phyloP scores from a whole-genome alignment of 1,284 basidiomycete species.

The Puccinia novopanici region DNA sequence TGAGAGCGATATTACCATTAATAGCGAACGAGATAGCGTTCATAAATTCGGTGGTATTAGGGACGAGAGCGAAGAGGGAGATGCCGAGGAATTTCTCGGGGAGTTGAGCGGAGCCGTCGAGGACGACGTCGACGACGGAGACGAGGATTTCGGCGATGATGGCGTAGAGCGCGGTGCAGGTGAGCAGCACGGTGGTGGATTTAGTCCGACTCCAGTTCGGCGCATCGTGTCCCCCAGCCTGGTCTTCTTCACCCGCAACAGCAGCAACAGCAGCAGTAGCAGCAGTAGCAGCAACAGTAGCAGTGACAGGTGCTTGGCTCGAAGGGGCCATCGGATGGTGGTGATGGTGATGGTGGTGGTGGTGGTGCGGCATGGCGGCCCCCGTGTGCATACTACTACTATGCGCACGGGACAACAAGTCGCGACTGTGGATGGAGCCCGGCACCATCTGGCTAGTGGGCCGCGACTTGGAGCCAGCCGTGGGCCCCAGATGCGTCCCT shows the following conservation, averaged over 20 bases:
- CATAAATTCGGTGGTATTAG: conserved; percentile 99
- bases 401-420: too few species aligned
- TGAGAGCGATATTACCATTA: conserved; percentile 94
- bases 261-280: neutral
- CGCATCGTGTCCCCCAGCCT: conserved; percentile 78
- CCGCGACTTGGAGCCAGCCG: neutral
- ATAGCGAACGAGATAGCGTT: conserved; percentile 99
- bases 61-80: conserved; percentile 93
- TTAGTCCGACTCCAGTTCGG: conserved; percentile 88
- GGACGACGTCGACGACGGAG: conserved; percentile 91
- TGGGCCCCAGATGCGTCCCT: neutral
- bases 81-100: conserved; percentile 97
- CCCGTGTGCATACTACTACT: neutral
- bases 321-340: neutral
- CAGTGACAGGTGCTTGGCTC: neutral
- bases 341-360: neutral
- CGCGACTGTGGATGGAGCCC: neutral
- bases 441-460: neutral
- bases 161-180: conserved; percentile 90
- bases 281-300: conserved; percentile 14
- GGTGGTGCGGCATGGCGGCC: neutral
- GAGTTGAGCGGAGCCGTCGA: conserved; percentile 74
- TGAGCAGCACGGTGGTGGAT: conserved; percentile 81
- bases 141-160: conserved; percentile 92
- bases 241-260: neutral